Evolutionary conservation across 1,139 yeast genomes (phyloP).

Genomic region (Yamadazyma jaroonii): DNA sequence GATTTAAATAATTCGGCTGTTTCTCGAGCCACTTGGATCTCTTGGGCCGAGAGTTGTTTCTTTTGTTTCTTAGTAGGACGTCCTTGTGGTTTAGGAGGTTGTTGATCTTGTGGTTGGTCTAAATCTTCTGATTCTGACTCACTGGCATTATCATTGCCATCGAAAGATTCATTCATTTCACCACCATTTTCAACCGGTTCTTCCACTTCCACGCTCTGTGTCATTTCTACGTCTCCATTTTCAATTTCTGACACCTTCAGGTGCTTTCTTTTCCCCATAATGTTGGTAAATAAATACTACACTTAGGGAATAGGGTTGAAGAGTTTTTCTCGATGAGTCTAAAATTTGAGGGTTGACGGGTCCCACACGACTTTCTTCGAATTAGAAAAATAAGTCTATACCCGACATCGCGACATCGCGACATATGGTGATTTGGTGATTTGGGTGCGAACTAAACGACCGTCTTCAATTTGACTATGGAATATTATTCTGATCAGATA

Average conservation of each 20-base stretch:
- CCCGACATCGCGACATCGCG: neutral
- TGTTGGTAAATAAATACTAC: conserved; percentile 1
- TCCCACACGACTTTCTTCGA: conserved; percentile 3
- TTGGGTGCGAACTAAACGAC: no score
- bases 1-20: conserved; percentile 93
- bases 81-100: conserved; percentile 6
- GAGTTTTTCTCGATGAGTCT: conserved; percentile 7
- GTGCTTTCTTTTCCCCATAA: conserved; percentile 32
- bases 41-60: conserved; percentile 66
- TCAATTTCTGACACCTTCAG: no score
- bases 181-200: no score
- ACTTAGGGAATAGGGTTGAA: neutral
- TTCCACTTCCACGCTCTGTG: no score
- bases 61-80: conserved; percentile 33
- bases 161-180: neutral
- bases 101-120: conserved; percentile 12
- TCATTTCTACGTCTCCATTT: no score
- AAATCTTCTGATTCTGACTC: conserved; percentile 15
- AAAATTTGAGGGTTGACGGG: conserved; percentile 1
- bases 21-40: conserved; percentile 86
- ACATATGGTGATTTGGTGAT: no score
- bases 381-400: no score
- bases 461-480: no score
- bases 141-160: conserved; percentile 12
- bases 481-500: conserved; percentile 54